Conservation (phyloP, 2,329 filamentous ascomycete genomes). For the Aureobasidium lini region DNA sequence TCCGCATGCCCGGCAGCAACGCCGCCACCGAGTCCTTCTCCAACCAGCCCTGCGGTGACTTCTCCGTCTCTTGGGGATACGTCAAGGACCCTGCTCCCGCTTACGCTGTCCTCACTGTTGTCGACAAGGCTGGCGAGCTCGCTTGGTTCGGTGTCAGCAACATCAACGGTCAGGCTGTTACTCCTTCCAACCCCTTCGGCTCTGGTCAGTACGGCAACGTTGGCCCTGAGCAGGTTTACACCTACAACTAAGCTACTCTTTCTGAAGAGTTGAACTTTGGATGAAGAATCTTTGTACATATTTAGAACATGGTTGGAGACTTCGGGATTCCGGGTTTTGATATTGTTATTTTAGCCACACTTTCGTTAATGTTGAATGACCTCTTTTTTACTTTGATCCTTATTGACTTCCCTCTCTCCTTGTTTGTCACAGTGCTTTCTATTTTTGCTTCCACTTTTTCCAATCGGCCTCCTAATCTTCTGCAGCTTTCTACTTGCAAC, state of each 20-base stretch:
- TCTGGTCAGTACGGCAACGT: slow-evolving; percentile 15
- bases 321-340: neutral
- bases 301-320: neutral
- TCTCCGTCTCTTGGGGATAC: slow-evolving; percentile 15
- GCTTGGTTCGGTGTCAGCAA: slow-evolving; percentile 15
- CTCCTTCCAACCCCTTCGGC: slow-evolving; percentile 8
- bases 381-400: neutral
- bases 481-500: too few relatives aligned
- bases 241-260: slow-evolving; percentile 5
- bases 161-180: slow-evolving; percentile 10
- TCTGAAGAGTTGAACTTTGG: neutral
- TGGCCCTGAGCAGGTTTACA: slow-evolving; percentile 16
- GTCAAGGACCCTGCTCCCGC: slow-evolving; percentile 13
- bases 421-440: too few relatives aligned
- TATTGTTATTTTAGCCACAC: slow-evolving; percentile 3
- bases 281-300: neutral
- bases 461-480: too few relatives aligned
- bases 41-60: slow-evolving; percentile 1
- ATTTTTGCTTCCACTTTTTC: too few relatives aligned
- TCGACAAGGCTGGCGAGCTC: slow-evolving; percentile 5
- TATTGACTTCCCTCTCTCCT: too few relatives aligned
- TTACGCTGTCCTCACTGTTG: slow-evolving; percentile 15
- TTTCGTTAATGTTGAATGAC: neutral
- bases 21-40: slow-evolving; percentile 11
- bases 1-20: slow-evolving; percentile 10